Conservation (phyloP, 116 monocot genomes). For the Cymodocea nodosa region DNA sequence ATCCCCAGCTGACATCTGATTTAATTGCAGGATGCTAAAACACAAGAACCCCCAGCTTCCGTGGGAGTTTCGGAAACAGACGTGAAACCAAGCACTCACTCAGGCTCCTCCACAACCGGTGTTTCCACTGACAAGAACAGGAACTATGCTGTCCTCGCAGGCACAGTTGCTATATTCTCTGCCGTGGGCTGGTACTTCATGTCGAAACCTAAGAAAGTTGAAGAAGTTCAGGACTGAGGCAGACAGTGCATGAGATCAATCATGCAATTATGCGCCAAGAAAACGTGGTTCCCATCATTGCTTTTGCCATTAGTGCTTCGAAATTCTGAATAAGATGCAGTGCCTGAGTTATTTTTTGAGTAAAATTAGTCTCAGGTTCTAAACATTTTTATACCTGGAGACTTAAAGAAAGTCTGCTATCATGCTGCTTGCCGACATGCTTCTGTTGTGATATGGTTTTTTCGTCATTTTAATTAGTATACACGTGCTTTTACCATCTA, state of each 20-base stretch:
- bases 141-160: conserved; percentile 42
- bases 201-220: conserved; percentile 8
- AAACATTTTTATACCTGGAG: background rate
- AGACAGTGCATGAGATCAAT: background rate
- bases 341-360: background rate
- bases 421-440: no score
- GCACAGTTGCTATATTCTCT: conserved; percentile 11
- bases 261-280: background rate
- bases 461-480: no score
- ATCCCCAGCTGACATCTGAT: background rate
- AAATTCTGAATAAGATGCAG: background rate
- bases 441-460: no score
- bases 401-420: no score
- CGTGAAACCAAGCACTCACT: conserved; percentile 1
- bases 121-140: conserved; percentile 35
- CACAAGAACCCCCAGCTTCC: conserved; percentile 15
- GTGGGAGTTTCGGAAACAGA: conserved; percentile 12
- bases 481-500: no score
- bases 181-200: conserved; percentile 17
- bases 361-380: background rate
- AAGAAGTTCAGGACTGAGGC: conserved; percentile 16
- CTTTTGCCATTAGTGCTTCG: background rate
- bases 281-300: background rate
- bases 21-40: conserved; percentile 22
- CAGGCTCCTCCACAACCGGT: conserved; percentile 13